Conservation (phyloP, 169 alveolate species). For the Plasmodium inui region DNA sequence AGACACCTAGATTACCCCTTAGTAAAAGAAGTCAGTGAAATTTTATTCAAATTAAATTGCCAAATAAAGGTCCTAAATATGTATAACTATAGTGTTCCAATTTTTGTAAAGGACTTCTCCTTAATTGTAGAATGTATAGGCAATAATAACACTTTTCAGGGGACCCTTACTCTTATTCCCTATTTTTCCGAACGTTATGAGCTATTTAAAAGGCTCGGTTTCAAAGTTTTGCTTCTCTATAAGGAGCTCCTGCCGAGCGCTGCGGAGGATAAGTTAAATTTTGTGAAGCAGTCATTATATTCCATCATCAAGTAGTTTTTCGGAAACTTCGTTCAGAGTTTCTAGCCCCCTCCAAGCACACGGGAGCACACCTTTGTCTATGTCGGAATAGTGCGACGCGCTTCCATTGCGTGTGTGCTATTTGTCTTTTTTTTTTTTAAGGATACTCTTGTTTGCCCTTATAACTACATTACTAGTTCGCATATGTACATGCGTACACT, state of each 20-base stretch:
- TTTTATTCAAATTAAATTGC: slow-evolving; percentile 43
- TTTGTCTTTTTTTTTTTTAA: not conserved
- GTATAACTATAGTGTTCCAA: slow-evolving; percentile 63
- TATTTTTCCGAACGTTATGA: slow-evolving; percentile 66
- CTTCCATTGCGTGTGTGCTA: not conserved
- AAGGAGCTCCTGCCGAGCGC: slow-evolving; percentile 31
- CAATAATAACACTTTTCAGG: slow-evolving; percentile 34
- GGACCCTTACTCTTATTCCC: slow-evolving; percentile 33
- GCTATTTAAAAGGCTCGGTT: slow-evolving; percentile 54
- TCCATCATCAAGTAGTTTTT: slow-evolving; percentile 30
- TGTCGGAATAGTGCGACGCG: not conserved
- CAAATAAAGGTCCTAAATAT: not conserved
- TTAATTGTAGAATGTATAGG: slow-evolving; percentile 69
- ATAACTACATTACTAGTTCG: not conserved
- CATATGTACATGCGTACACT: not conserved
- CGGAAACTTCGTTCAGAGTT: not conserved
- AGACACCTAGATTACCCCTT: slow-evolving; percentile 46
- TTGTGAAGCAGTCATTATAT: slow-evolving; percentile 42
- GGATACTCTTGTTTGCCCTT: not conserved
- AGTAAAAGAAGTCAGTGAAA: slow-evolving; percentile 24
- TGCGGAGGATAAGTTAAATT: slow-evolving; percentile 31
- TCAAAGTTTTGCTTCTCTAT: slow-evolving; percentile 40
- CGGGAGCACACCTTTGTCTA: not conserved
- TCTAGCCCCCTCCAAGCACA: not conserved
- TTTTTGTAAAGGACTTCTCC: slow-evolving; percentile 47